Percentiles rank a stretch among this genome's conserved stretches.
phyloP scores from a whole-genome alignment of 2,329 filamentous ascomycete genomes.

The Chrysoporthe deuterocubensis region DNA sequence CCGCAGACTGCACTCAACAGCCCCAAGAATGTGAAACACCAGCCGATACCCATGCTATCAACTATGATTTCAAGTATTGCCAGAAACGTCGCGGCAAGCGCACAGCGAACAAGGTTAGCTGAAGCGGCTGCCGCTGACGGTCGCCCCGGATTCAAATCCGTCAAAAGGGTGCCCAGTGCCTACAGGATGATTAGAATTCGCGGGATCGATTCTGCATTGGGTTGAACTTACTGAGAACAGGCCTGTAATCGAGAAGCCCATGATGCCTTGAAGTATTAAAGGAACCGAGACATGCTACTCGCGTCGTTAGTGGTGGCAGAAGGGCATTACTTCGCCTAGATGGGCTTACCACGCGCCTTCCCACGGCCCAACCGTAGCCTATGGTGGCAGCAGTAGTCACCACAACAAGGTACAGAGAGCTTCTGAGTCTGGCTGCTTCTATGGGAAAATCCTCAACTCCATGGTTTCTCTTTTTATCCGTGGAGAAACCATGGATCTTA shows the following conservation, averaged over 20 bases:
- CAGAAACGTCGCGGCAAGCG: slow-evolving; percentile 29
- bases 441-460: background rate
- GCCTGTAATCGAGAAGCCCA: slow-evolving; percentile 17
- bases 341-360: background rate
- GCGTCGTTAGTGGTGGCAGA: background rate
- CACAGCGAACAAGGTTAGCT: slow-evolving; percentile 33
- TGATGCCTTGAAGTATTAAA: slow-evolving; percentile 4
- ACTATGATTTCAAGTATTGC: slow-evolving; percentile 31
- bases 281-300: slow-evolving; percentile 13
- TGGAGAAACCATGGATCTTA: background rate
- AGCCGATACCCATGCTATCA: slow-evolving; percentile 30
- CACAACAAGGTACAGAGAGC: slow-evolving; percentile 12
- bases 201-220: accelerated
- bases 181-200: background rate
- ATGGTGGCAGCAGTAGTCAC: slow-evolving; percentile 14
- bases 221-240: slow-evolving; percentile 7
- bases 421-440: slow-evolving; percentile 12
- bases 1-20: slow-evolving; percentile 28
- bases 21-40: slow-evolving; percentile 34
- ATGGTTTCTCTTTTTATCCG: background rate
- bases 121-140: slow-evolving; percentile 33
- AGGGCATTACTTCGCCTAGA: background rate
- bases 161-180: slow-evolving; percentile 15
- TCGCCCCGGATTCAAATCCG: slow-evolving; percentile 30
- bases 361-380: slow-evolving; percentile 18